Evolutionary conservation across 768 basidiomycete species (phyloP), one percentile per base, ranked within the genome.

Genomic region (Asterophora parasitica): DNA sequence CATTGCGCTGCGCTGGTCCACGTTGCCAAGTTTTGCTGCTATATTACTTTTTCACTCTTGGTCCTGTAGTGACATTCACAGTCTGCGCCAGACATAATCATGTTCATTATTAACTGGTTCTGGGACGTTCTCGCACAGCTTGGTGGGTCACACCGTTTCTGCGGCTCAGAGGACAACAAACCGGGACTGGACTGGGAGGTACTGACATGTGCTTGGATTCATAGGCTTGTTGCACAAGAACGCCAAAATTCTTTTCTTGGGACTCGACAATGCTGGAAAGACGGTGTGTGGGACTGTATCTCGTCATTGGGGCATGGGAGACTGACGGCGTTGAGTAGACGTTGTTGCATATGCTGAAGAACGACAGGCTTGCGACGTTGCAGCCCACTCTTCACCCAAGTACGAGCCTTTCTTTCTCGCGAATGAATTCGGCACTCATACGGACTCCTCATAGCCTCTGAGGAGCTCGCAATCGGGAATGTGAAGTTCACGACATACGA

Each of bases 401-500:
- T 96, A 37, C 15, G 65, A 58, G 82, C 10, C 35, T n/a, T 68
- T 43, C 17, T 34, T 49, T 32, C 30, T 37, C 15, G 19, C 46
- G 56, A 38, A 50, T n/a, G 12, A 44, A 41, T n/a, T 37, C 43
- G 23, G 23, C 47, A 28, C 36, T 55, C 8, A 51, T 37, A 26
- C 49, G 42, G 47, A 45, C 20, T 44, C 40, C 44, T 13, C 60
- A 16, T 57, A 99, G 95, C 96, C 16, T 97, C 96, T 38, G 96
- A 99, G 72, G 96, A 99, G 66, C 79, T 99, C 45, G 92, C 96
- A 19, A 98, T 98, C 65, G 96, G 96, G 47, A 96, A 93, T 63
- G 90, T 98, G 59, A 98, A 97, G 69, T 99, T 99, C 74, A 98
- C 92, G 19, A 98, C 96, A 0, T 94, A 96, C 59, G 96, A 99